phyloP scores from a whole-genome alignment of 441 rosid genomes.

The Arabidopsis lyrata region DNA sequence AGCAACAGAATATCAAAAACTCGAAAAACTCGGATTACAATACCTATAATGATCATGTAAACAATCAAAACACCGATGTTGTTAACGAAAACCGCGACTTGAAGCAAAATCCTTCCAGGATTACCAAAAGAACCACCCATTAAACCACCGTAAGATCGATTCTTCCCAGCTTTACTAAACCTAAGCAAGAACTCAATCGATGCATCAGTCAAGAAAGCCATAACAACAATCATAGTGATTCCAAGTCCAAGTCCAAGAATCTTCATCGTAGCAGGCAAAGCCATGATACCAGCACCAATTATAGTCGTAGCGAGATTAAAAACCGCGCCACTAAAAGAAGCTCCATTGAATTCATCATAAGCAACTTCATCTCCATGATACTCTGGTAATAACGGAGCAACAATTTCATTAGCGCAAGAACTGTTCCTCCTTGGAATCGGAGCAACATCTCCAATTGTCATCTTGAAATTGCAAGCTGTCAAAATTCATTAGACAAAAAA shows the following conservation, averaged over 20 bases:
- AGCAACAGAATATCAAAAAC: neutral
- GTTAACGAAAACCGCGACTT: slow-evolving; percentile 78
- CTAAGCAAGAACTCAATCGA: slow-evolving; percentile 90
- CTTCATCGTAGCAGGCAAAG: slow-evolving; percentile 96
- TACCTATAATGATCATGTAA: slow-evolving; percentile 99
- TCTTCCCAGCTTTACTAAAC: slow-evolving; percentile 81
- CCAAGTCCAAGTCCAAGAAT: slow-evolving; percentile 88
- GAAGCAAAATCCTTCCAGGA: slow-evolving; percentile 72
- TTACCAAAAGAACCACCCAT: slow-evolving; percentile 97
- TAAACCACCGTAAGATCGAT: slow-evolving; percentile 79
- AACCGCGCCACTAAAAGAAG: slow-evolving; percentile 95
- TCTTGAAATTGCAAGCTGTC: slow-evolving; percentile 43
- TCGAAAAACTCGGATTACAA: neutral
- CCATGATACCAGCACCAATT: slow-evolving; percentile 99
- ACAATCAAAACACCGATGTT: slow-evolving; percentile 95
- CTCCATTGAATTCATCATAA: slow-evolving; percentile 90
- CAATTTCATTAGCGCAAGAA: slow-evolving; percentile 56
- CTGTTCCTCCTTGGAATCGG: slow-evolving; percentile 60
- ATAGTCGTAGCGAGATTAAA: slow-evolving; percentile 90
- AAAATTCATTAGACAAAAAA: neutral
- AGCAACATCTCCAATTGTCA: slow-evolving; percentile 70
- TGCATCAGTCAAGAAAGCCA: slow-evolving; percentile 93
- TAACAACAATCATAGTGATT: slow-evolving; percentile 74
- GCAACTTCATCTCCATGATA: slow-evolving; percentile 56
- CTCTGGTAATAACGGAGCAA: slow-evolving; percentile 76